Percentiles rank a stretch among this genome's conserved stretches.
Evolutionary conservation across 2,329 filamentous ascomycete species (phyloP).

Genomic region (Cryphonectria naterciae): DNA sequence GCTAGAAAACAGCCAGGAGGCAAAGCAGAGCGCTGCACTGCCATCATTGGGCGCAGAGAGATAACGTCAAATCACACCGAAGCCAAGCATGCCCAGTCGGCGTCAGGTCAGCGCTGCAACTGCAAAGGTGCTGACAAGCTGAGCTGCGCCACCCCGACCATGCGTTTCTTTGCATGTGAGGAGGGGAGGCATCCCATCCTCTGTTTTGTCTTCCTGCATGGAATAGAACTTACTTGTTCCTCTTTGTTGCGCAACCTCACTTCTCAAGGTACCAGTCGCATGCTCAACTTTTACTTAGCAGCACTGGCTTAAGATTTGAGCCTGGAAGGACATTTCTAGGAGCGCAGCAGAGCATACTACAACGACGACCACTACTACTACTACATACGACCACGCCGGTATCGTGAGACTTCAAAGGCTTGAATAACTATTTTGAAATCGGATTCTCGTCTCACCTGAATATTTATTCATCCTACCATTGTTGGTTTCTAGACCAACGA

Average conservation of each 20-base stretch:
- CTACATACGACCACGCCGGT: background rate
- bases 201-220: background rate
- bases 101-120: too few relatives aligned
- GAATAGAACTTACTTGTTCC: background rate
- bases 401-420: background rate
- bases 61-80: background rate
- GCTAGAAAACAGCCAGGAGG: background rate
- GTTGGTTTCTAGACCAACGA: background rate
- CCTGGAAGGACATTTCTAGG: background rate
- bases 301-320: background rate
- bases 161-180: background rate
- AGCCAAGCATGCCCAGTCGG: background rate
- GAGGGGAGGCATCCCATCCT: conserved; percentile 7
- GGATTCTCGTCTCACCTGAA: background rate
- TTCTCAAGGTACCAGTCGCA: background rate
- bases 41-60: background rate
- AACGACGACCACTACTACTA: too few relatives aligned
- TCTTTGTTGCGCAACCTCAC: background rate
- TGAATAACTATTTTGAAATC: background rate
- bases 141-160: conserved; percentile 12
- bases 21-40: background rate
- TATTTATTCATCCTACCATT: background rate
- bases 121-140: conserved; percentile 12
- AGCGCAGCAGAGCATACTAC: background rate
- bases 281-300: background rate